Evolutionary conservation across 768 basidiomycete genomes (phyloP).

Genomic region (Strobilomyces echinocephalus): DNA sequence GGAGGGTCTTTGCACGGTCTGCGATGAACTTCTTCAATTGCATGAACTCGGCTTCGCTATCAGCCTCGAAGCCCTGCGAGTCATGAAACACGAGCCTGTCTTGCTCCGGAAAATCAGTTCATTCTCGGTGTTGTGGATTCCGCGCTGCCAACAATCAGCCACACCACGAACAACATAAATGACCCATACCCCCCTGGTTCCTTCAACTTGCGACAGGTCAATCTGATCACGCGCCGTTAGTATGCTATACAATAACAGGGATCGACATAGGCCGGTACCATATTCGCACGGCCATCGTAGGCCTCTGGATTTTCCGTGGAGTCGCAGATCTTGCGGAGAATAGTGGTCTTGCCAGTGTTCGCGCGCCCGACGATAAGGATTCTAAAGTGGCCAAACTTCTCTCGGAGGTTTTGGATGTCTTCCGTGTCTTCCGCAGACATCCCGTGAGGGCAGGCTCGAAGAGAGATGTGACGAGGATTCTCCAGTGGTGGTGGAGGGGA

Average conservation of each 20-base stretch:
- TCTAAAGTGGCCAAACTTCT: neutral
- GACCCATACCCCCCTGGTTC: neutral
- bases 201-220: neutral
- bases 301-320: conserved; percentile 2
- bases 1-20: neutral
- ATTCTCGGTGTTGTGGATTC: neutral
- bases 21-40: conserved; percentile 5
- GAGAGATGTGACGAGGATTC: neutral
- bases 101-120: conserved; percentile 7
- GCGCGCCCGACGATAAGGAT: neutral
- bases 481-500: neutral
- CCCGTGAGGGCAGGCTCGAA: neutral
- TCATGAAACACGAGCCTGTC: conserved; percentile 1
- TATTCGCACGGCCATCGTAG: neutral
- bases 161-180: too few species aligned
- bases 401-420: neutral
- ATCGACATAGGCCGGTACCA: neutral
- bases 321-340: conserved; percentile 1
- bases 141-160: neutral
- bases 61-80: neutral
- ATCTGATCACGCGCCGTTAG: neutral
- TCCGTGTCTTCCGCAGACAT: neutral
- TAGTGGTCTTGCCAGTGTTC: neutral
- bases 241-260: neutral
- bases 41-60: neutral